Percentiles rank a stretch among this genome's conserved stretches.
phyloP scores from a whole-genome alignment of 257 asterid species.

The Henckelia pumila region DNA sequence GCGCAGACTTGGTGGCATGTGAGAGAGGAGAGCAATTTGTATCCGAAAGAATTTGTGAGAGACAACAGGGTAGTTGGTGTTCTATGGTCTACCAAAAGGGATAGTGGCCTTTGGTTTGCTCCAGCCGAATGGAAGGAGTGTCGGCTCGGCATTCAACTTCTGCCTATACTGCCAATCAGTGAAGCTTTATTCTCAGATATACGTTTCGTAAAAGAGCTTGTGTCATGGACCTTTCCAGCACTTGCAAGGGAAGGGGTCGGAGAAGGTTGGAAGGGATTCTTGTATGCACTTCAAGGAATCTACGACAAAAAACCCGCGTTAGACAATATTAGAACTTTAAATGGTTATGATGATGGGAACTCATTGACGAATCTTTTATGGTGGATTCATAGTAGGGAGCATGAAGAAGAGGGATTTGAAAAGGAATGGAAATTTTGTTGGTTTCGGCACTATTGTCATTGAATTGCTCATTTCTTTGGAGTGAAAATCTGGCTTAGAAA shows the following conservation, averaged over 20 bases:
- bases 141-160: slow-evolving; percentile 72
- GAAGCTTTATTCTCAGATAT: slow-evolving; percentile 70
- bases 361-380: slow-evolving; percentile 75
- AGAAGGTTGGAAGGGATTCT: slow-evolving; percentile 95
- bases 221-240: slow-evolving; percentile 74
- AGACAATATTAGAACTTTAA: slow-evolving; percentile 43
- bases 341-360: slow-evolving; percentile 80
- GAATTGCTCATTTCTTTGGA: slow-evolving; percentile 14
- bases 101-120: slow-evolving; percentile 88
- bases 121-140: slow-evolving; percentile 81
- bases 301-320: slow-evolving; percentile 61
- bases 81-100: slow-evolving; percentile 84
- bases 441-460: slow-evolving; percentile 71
- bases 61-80: slow-evolving; percentile 84
- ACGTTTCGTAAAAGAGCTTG: slow-evolving; percentile 55
- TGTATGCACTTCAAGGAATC: slow-evolving; percentile 71
- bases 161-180: slow-evolving; percentile 76
- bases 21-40: slow-evolving; percentile 44
- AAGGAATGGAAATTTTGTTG: slow-evolving; percentile 49
- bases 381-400: slow-evolving; percentile 83
- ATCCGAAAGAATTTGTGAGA: slow-evolving; percentile 52
- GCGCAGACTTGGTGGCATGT: slow-evolving; percentile 97
- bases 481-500: background rate
- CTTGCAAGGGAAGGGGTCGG: slow-evolving; percentile 79
- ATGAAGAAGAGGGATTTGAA: slow-evolving; percentile 34